Evolutionary conservation across 495 filamentous ascomycete genomes (phyloP).

Genomic region (Penicillium cosmopolitanum): DNA sequence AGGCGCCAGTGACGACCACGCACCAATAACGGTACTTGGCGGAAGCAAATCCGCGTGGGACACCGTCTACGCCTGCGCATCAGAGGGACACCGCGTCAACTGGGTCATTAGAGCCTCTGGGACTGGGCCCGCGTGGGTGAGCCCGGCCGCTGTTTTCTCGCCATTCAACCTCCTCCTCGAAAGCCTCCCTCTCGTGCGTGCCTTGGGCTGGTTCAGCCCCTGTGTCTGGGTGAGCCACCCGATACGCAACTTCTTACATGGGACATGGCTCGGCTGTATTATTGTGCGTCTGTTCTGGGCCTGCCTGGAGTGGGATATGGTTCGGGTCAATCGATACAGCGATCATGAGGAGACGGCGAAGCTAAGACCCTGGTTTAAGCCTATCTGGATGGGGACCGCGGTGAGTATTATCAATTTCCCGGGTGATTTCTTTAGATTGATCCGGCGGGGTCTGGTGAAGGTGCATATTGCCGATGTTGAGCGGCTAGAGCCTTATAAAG

Average conservation of each 20-base stretch:
- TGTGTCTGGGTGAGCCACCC: conserved; percentile 13
- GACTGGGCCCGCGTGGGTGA: conserved; percentile 15
- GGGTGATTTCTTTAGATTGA: conserved; percentile 15
- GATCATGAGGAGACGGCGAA: conserved; percentile 16
- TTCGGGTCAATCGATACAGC: conserved; percentile 15
- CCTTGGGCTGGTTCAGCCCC: conserved; percentile 18
- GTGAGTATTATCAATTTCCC: conserved; percentile 18
- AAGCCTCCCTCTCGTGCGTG: conserved; percentile 15
- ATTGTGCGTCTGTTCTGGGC: conserved; percentile 17
- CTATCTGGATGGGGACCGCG: conserved; percentile 12
- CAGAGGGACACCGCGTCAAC: conserved; percentile 16
- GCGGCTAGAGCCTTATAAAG: conserved; percentile 14
- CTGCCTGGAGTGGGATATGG: conserved; percentile 15
- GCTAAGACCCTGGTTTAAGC: conserved; percentile 14
- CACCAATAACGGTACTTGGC: conserved; percentile 16
- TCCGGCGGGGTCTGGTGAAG: conserved; percentile 15
- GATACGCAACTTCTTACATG: conserved; percentile 17
- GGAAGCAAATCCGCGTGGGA: conserved; percentile 17
- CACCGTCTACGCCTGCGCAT: conserved; percentile 16
- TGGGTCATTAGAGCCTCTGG: conserved; percentile 14
- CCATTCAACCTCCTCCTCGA: conserved; percentile 16
- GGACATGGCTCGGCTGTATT: conserved; percentile 15
- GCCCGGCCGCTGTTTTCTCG: conserved; percentile 15
- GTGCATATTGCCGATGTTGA: conserved; percentile 15
- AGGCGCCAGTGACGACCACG: conserved; percentile 9